Evolutionary conservation across 257 asterid genomes (phyloP).

Genomic region (Nicotiana knightiana): DNA sequence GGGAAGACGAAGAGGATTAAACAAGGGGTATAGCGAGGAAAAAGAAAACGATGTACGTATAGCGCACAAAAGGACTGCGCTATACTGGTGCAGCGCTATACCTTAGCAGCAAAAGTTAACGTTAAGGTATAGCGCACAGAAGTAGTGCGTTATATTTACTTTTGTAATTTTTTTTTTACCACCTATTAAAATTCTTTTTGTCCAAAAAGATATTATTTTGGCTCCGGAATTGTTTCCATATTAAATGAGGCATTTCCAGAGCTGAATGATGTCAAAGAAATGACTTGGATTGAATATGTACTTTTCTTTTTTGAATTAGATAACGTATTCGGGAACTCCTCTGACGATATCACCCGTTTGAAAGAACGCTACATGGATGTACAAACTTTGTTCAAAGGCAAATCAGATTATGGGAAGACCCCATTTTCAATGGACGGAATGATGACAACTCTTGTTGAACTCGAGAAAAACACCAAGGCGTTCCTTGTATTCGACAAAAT

Average conservation of each 20-base stretch:
- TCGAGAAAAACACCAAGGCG: constrained; percentile 53
- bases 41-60: too few relatives aligned
- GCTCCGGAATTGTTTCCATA: constrained; percentile 21
- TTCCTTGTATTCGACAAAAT: constrained; percentile 46
- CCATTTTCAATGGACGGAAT: constrained; percentile 35
- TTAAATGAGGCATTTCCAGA: constrained; percentile 35
- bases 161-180: too few relatives aligned
- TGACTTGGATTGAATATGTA: constrained; percentile 61
- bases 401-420: constrained; percentile 53
- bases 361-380: constrained; percentile 31
- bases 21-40: too few relatives aligned
- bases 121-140: too few relatives aligned
- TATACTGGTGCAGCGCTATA: too few relatives aligned
- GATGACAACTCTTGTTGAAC: constrained; percentile 14
- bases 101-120: too few relatives aligned
- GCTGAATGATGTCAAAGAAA: constrained; percentile 45
- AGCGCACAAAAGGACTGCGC: too few relatives aligned
- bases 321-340: constrained; percentile 10
- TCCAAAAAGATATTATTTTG: background rate
- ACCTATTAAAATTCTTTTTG: constrained; percentile 25
- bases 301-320: constrained; percentile 50
- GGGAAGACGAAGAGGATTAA: too few relatives aligned
- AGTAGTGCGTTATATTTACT: too few relatives aligned
- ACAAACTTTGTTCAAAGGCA: constrained; percentile 58
- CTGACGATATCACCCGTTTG: constrained; percentile 11